Evolutionary conservation across 2,329 filamentous ascomycete species (phyloP).

Genomic region (Ophiocordyceps camponoti-rufipedis): DNA sequence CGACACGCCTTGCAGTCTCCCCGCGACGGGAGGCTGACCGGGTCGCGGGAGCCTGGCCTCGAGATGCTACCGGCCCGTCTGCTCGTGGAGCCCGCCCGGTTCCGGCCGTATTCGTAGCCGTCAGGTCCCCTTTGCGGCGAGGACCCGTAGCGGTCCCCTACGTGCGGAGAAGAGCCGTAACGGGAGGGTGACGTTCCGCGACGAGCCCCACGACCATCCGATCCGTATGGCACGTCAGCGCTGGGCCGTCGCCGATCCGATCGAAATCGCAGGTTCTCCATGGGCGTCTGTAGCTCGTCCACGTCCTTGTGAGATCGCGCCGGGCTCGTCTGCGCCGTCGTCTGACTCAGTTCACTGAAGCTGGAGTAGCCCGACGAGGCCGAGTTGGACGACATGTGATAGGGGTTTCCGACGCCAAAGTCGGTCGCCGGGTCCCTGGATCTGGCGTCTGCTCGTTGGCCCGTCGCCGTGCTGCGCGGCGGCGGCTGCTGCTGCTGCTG

Average conservation of each 20-base stretch:
- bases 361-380: slow-evolving; percentile 46
- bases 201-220: background rate
- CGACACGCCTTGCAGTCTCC: slow-evolving; percentile 73
- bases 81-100: background rate
- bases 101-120: background rate
- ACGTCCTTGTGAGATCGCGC: slow-evolving; percentile 18
- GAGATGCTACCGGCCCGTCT: background rate
- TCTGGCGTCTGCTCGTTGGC: slow-evolving; percentile 17
- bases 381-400: slow-evolving; percentile 46
- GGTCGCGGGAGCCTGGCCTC: background rate
- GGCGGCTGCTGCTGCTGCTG: slow-evolving; percentile 17
- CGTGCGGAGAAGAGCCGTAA: background rate
- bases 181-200: background rate
- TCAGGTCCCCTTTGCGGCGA: background rate
- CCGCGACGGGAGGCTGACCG: slow-evolving; percentile 25
- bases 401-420: slow-evolving; percentile 43
- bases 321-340: slow-evolving; percentile 25
- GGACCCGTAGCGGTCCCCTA: background rate
- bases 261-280: slow-evolving; percentile 18
- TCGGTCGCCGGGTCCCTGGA: slow-evolving; percentile 39
- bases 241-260: background rate
- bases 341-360: slow-evolving; percentile 38
- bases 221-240: background rate
- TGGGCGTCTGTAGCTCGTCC: background rate
- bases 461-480: slow-evolving; percentile 29